phyloP scores from a whole-genome alignment of 495 filamentous ascomycete species.

The Aspergillus baeticus region DNA sequence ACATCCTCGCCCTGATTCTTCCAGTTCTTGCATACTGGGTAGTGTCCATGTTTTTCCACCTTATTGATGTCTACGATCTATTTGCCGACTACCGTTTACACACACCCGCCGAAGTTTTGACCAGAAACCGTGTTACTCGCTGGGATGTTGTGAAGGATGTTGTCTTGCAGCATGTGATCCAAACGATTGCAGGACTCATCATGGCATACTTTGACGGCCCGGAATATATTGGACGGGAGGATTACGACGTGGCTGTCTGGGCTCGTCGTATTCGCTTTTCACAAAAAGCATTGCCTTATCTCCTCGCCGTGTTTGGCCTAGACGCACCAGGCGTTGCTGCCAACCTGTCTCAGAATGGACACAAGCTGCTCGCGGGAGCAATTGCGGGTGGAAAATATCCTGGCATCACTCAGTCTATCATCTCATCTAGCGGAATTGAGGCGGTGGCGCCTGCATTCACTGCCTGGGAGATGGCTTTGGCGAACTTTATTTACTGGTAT shows the following conservation, averaged over 20 bases:
- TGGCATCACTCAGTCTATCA: conserved; percentile 31
- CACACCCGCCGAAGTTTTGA: conserved; percentile 82
- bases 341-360: conserved; percentile 39
- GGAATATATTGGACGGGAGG: conserved; percentile 69
- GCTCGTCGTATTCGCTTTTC: conserved; percentile 69
- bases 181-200: conserved; percentile 62
- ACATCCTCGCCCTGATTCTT: conserved; percentile 66
- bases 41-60: conserved; percentile 82
- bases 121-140: conserved; percentile 81
- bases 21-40: conserved; percentile 89
- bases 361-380: conserved; percentile 65
- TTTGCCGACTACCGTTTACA: conserved; percentile 88
- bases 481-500: conserved; percentile 74
- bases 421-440: conserved; percentile 34
- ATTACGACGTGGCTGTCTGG: conserved; percentile 82
- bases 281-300: conserved; percentile 63
- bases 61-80: conserved; percentile 75
- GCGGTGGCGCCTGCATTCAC: conserved; percentile 38
- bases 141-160: conserved; percentile 85
- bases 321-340: conserved; percentile 40
- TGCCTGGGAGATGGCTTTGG: conserved; percentile 71
- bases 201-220: conserved; percentile 63
- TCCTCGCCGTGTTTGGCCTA: conserved; percentile 47
- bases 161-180: conserved; percentile 83
- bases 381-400: conserved; percentile 76